Base-by-base conservation (phyloP, 2,329 filamentous ascomycete genomes). In the Coniochaeta sp. region DNA sequence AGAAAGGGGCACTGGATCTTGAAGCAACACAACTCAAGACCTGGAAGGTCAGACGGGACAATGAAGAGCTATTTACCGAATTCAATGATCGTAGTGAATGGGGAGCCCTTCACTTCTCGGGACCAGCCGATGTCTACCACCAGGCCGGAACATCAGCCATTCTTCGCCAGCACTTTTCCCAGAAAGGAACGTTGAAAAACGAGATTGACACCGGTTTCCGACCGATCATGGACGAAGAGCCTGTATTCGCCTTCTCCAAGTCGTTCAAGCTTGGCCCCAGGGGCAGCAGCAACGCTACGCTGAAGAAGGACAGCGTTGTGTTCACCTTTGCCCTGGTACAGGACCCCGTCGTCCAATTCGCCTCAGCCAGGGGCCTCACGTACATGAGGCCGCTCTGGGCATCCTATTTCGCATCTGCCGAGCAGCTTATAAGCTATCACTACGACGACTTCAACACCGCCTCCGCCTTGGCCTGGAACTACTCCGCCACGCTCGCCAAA, bases 241-340 rank as follows among this genome's bases (percentile, higher is more conserved):
- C 91, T 0, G 87, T 93, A 3, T 93, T 95, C 74, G 90, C 90
- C 0, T 95, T 93, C 70, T 80, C 86, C 16, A 88, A 88, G 66
- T 78, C 80, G 5, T 88, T 90, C 72, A 75, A 76, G 17, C 73
- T 87, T 40, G 62, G 60, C 1, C 58, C 57, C 3, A 66, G 67
- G 22, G 34, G 16, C 24, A 30, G 42, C 42, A 62, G 65, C 9
- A 69, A 67, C 54, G 66, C 66, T 30, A 67, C 62, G 56, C 62
- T 61, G 7, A 67, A 70, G 7, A 72, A 71, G n/a, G 80, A 83
- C 47, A 88, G 81, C 61, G 81, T 88, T 6, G 78, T 88, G 2
- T 95, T 95, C 71, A 93, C 89, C 0, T 82, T 95, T 65, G 85
- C 89, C 3, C 84, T 92, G 62, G 83, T 89, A 30, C 91, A 95